Evolutionary conservation across 192 early-diverging fungal genomes (phyloP).

Genomic region (Gryganskiella cystojenkinii): DNA sequence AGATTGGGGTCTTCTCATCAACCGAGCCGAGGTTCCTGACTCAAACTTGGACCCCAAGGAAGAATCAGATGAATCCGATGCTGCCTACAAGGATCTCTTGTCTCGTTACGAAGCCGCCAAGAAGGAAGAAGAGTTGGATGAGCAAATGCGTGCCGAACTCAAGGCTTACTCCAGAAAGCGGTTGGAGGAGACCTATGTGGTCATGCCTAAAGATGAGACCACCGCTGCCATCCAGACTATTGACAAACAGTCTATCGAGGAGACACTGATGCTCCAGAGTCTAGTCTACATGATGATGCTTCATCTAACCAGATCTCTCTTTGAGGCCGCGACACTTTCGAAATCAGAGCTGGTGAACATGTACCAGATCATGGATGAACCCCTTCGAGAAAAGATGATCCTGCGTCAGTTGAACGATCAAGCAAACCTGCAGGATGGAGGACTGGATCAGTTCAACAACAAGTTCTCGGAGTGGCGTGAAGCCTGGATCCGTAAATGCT

Average conservation of each 20-base stretch:
- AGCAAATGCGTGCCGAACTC: constrained; percentile 21
- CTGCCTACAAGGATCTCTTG: constrained; percentile 7
- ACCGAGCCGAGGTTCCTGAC: constrained; percentile 30
- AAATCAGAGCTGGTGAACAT: constrained; percentile 25
- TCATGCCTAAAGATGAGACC: constrained; percentile 14
- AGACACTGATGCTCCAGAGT: constrained; percentile 6
- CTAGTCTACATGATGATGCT: constrained; percentile 42
- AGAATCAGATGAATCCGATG: neutral
- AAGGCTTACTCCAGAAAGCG: constrained; percentile 7
- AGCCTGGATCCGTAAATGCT: constrained; percentile 30
- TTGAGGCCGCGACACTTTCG: constrained; percentile 33
- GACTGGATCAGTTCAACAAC: neutral
- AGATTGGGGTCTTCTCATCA: constrained; percentile 33
- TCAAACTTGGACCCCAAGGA: constrained; percentile 20
- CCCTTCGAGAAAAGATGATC: constrained; percentile 17
- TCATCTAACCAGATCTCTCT: constrained; percentile 25
- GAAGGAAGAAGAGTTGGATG: constrained; percentile 15
- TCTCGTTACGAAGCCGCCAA: constrained; percentile 22
- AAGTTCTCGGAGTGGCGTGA: constrained; percentile 40
- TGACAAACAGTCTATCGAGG: neutral
- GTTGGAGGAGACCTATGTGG: constrained; percentile 22
- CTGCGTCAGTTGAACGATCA: no score
- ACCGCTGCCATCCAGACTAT: neutral
- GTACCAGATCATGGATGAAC: constrained; percentile 32
- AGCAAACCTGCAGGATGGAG: neutral